phyloP scores from a whole-genome alignment of 164 flowering plant species.

The Litsea cubeba region DNA sequence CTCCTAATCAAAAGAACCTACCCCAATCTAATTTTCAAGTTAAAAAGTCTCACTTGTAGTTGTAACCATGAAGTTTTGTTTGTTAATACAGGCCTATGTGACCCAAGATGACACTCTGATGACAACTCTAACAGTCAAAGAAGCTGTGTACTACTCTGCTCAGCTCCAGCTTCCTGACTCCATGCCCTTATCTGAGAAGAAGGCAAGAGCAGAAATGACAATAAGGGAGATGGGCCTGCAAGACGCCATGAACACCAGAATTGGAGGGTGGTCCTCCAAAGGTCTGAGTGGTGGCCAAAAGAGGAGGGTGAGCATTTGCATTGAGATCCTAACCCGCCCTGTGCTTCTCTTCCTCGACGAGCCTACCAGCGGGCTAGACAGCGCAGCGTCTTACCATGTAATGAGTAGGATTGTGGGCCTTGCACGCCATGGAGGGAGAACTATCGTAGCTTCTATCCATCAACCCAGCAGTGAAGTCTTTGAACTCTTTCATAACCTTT shows the following conservation, averaged over 20 bases:
- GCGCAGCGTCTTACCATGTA: constrained; percentile 58
- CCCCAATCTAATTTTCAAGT: too few relatives aligned
- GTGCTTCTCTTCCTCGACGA: constrained; percentile 61
- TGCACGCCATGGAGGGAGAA: constrained; percentile 33
- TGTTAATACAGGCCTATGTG: constrained; percentile 46
- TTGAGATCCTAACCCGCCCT: constrained; percentile 51
- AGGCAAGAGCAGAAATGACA: constrained; percentile 37
- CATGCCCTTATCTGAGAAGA: constrained; percentile 41
- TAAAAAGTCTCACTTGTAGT: too few relatives aligned
- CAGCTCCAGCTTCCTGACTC: constrained; percentile 47
- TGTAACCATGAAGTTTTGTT: constrained; percentile 7
- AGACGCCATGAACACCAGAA: constrained; percentile 36
- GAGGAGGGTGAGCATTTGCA: constrained; percentile 57
- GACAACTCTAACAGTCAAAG: constrained; percentile 49
- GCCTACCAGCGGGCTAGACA: constrained; percentile 68
- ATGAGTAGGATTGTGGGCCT: constrained; percentile 35
- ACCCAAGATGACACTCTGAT: constrained; percentile 55
- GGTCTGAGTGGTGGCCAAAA: constrained; percentile 63
- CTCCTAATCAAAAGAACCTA: too few relatives aligned
- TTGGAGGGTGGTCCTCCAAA: constrained; percentile 50
- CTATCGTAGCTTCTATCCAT: constrained; percentile 56
- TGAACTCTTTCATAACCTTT: constrained; percentile 50
- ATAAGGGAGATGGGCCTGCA: constrained; percentile 61
- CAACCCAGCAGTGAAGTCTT: constrained; percentile 74
- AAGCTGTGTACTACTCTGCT: constrained; percentile 61